A percentile compares a stretch with the other conserved stretches of the same genome.
Evolutionary conservation across 805 yeast genomes (phyloP).

Genomic region (Kodamaea restingae): DNA sequence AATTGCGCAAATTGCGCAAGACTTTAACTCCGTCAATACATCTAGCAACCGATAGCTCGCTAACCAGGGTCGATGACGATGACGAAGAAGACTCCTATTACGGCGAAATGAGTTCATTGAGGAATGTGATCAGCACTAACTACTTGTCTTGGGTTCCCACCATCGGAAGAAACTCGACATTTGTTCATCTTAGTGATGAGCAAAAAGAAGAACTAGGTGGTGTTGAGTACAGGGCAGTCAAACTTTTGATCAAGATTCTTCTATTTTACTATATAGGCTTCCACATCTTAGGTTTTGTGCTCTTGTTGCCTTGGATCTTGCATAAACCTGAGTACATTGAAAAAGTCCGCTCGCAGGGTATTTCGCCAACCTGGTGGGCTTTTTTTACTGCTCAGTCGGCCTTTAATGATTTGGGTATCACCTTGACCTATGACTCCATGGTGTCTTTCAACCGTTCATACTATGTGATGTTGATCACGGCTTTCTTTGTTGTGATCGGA

Average conservation of each 20-base stretch:
- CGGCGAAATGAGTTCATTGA: constrained; percentile 12
- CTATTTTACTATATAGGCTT: constrained; percentile 71
- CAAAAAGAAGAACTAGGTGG: constrained; percentile 97
- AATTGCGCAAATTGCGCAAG: constrained; percentile 8
- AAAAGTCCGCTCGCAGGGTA: constrained; percentile 50
- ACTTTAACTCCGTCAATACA: constrained; percentile 12
- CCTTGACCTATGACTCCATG: constrained; percentile 82
- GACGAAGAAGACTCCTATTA: constrained; percentile 14
- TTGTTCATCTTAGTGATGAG: constrained; percentile 71
- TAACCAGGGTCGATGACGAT: constrained; percentile 10
- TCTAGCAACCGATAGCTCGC: constrained; percentile 12
- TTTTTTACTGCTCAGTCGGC: constrained; percentile 75
- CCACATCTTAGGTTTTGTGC: constrained; percentile 51
- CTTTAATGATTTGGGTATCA: constrained; percentile 82
- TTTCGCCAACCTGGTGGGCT: constrained; percentile 90
- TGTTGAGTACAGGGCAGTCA: constrained; percentile 89
- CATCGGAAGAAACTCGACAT: constrained; percentile 88
- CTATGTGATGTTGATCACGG: constrained; percentile 58
- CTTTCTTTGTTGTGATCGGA: constrained; percentile 80
- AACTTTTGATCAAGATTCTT: constrained; percentile 65
- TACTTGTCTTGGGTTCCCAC: constrained; percentile 90
- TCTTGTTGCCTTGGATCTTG: constrained; percentile 56
- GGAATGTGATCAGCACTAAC: constrained; percentile 45
- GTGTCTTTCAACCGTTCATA: constrained; percentile 56
- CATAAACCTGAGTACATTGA: constrained; percentile 38